These are phyloP conservation scores for Pulveroboletus ravenelii DNA, from an alignment of 768 basidiomycete genomes.

Conservation along the genomic window DNA sequence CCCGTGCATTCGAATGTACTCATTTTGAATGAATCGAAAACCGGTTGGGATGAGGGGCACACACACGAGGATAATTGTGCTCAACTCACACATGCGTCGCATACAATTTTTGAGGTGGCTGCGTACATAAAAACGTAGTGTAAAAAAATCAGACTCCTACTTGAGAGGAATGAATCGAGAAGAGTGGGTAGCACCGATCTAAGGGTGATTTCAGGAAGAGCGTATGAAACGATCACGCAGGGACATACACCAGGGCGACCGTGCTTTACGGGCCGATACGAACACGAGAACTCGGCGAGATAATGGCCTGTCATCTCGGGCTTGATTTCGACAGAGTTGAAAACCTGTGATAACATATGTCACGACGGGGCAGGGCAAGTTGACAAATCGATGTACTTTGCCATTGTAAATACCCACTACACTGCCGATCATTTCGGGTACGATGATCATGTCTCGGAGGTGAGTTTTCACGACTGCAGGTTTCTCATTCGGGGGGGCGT, in stretches of 20 bases:
- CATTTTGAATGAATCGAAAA: conserved; percentile 33
- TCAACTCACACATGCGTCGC: conserved; percentile 30
- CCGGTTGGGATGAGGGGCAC: conserved; percentile 4
- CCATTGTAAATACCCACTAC: conserved; percentile 99
- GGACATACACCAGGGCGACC: conserved; percentile 94
- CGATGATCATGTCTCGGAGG: conserved; percentile 99
- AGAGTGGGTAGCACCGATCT: conserved; percentile 90
- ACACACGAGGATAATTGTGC: neutral
- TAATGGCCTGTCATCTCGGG: conserved; percentile 99
- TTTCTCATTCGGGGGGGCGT: conserved; percentile 98
- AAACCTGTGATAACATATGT: conserved; percentile 46
- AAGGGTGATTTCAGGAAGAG: conserved; percentile 13
- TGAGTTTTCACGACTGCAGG: conserved; percentile 99
- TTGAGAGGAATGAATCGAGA: conserved; percentile 96
- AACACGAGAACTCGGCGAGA: conserved; percentile 95
- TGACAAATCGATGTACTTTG: conserved; percentile 53
- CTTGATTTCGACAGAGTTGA: conserved; percentile 98
- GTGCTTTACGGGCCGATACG: conserved; percentile 99
- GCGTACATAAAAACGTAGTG: conserved; percentile 24
- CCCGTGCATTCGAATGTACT: conserved; percentile 41
- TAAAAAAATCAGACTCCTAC: conserved; percentile 42
- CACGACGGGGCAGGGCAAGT: neutral
- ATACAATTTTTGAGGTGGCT: conserved; percentile 30
- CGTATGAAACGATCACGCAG: neutral
- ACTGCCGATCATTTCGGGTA: conserved; percentile 99